phyloP scores from a whole-genome alignment of 179 eudicot species.

The Amaranthus tricolor region DNA sequence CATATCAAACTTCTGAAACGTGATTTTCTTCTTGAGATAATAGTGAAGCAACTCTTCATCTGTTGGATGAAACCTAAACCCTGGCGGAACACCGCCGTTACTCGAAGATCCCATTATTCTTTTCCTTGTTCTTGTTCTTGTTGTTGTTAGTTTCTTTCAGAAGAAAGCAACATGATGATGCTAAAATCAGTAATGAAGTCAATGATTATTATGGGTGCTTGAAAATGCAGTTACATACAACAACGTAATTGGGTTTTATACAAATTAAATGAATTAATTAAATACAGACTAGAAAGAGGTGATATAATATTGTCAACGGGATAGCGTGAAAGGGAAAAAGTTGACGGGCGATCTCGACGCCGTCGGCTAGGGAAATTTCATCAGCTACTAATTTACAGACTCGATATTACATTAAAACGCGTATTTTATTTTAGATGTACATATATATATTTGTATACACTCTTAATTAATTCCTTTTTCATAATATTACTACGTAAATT shows the following conservation, averaged over 20 bases:
- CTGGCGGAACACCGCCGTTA: conserved; percentile 89
- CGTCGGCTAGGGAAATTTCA: conserved; percentile 49
- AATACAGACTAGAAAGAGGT: neutral
- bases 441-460: neutral
- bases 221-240: conserved; percentile 20
- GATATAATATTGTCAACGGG: conserved; percentile 34
- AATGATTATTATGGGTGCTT: conserved; percentile 21
- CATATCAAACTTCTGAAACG: conserved; percentile 81
- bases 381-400: neutral
- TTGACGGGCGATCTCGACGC: conserved; percentile 84
- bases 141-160: neutral
- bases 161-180: neutral
- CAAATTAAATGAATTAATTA: neutral
- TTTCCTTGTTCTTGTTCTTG: conserved; percentile 29
- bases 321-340: conserved; percentile 43
- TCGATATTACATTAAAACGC: neutral
- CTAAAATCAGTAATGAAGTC: neutral
- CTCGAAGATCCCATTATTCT: conserved; percentile 41
- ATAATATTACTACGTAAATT: neutral
- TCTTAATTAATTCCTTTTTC: no score
- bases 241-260: neutral
- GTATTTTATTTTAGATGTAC: neutral
- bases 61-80: conserved; percentile 91
- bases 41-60: conserved; percentile 91
- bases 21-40: conserved; percentile 85